Evolutionary conservation across 345 rosid species (phyloP).

Genomic region (Syzygium grande): DNA sequence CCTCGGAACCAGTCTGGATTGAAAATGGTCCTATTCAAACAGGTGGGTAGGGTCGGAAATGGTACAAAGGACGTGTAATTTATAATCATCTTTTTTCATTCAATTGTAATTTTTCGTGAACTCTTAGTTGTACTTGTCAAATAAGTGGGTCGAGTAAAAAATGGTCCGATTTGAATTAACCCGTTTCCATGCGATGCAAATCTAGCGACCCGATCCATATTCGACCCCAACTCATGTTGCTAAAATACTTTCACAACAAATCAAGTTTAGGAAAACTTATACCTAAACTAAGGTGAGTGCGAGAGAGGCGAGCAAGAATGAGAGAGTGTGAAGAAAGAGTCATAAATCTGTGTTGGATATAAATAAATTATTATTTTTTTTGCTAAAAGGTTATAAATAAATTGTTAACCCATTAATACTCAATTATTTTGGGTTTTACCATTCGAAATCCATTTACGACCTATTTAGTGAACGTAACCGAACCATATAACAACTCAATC

Average conservation of each 20-base stretch:
- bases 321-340: neutral
- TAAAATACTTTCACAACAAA: neutral
- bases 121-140: too few relatives aligned
- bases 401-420: too few relatives aligned
- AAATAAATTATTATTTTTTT: too few relatives aligned
- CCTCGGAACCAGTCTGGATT: too few relatives aligned
- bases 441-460: fast-evolving
- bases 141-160: neutral
- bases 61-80: too few relatives aligned
- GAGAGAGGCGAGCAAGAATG: fast-evolving
- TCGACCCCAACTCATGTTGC: fast-evolving
- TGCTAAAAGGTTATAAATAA: too few relatives aligned
- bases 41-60: too few relatives aligned
- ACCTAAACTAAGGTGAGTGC: neutral
- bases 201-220: fast-evolving
- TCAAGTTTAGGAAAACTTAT: neutral
- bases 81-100: too few relatives aligned
- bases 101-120: neutral
- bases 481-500: neutral
- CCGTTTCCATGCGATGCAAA: fast-evolving
- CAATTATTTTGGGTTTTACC: fast-evolving
- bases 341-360: neutral
- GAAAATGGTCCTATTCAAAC: too few relatives aligned
- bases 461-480: too few relatives aligned
- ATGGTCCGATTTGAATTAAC: fast-evolving